phyloP scores from a whole-genome alignment of 805 yeast genomes.

The Barnettozyma salicaria region DNA sequence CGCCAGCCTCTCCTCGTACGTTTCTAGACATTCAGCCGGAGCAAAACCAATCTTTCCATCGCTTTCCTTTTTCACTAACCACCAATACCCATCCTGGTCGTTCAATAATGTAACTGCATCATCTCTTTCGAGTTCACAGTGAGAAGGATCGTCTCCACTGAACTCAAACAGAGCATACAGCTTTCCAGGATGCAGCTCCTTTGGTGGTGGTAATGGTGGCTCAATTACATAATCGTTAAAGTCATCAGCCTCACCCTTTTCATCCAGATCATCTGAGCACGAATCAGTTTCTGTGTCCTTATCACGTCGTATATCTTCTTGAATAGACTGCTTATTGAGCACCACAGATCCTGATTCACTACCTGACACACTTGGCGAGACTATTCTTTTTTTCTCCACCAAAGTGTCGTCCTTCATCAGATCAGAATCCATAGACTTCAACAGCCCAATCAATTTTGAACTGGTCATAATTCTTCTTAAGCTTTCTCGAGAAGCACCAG shows the following conservation, averaged over 20 bases:
- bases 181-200: constrained; percentile 74
- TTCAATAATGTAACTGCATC: constrained; percentile 78
- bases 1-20: constrained; percentile 86
- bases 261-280: constrained; percentile 27
- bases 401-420: constrained; percentile 20
- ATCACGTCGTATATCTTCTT: constrained; percentile 7
- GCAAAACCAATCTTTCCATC: constrained; percentile 85
- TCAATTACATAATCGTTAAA: constrained; percentile 36
- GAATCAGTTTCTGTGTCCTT: constrained; percentile 17
- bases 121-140: constrained; percentile 71
- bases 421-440: constrained; percentile 15
- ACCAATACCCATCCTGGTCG: constrained; percentile 94
- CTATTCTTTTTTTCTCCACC: constrained; percentile 20
- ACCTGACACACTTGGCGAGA: constrained; percentile 16
- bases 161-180: constrained; percentile 85
- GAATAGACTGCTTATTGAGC: constrained; percentile 2
- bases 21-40: constrained; percentile 93
- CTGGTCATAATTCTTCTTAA: constrained; percentile 15
- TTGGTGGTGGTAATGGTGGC: constrained; percentile 53
- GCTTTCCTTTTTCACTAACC: constrained; percentile 63
- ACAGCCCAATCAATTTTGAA: constrained; percentile 15
- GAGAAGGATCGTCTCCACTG: constrained; percentile 89
- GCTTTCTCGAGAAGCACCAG: no score
- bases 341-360: constrained; percentile 23
- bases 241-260: constrained; percentile 36